Conservation (phyloP, 2,329 filamentous ascomycete species). For the Fusarium ramigenum region DNA sequence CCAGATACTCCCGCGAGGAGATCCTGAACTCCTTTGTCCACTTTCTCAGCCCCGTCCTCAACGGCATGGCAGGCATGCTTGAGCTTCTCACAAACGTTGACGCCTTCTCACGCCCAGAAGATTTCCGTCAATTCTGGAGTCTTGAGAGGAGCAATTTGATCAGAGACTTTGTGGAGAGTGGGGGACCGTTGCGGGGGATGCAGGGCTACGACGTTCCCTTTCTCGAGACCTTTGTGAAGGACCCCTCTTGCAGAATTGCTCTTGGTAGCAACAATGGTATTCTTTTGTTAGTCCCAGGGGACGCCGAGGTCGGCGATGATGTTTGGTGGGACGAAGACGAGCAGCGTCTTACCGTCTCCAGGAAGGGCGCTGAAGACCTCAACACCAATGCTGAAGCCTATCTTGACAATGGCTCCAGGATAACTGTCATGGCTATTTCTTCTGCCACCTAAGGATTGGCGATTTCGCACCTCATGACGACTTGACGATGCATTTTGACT, state of each 20-base stretch:
- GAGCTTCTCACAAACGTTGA: conserved; percentile 47
- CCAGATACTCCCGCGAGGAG: conserved; percentile 40
- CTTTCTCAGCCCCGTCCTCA: conserved; percentile 47
- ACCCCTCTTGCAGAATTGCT: conserved; percentile 39
- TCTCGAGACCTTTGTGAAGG: conserved; percentile 41
- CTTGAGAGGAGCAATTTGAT: conserved; percentile 48
- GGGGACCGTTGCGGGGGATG: conserved; percentile 34
- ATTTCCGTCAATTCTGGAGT: conserved; percentile 49
- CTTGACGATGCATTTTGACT: conserved; percentile 20
- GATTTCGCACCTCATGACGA: neutral
- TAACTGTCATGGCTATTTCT: conserved; percentile 33
- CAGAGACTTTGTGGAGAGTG: conserved; percentile 45
- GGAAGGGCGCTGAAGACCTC: conserved; percentile 30
- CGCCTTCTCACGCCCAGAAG: conserved; percentile 45
- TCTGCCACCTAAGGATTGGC: conserved; percentile 32
- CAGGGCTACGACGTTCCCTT: conserved; percentile 42
- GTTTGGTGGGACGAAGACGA: conserved; percentile 38
- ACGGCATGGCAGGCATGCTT: conserved; percentile 47
- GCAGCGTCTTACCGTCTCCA: conserved; percentile 33
- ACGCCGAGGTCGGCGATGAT: conserved; percentile 43
- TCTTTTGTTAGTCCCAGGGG: conserved; percentile 42
- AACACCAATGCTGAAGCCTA: conserved; percentile 30
- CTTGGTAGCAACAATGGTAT: conserved; percentile 41
- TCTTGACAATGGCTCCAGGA: conserved; percentile 37
- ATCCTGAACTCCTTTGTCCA: conserved; percentile 46